Evolutionary conservation across 1,284 basidiomycete species (phyloP).

Genomic region (Apiotrichum laibachii): DNA sequence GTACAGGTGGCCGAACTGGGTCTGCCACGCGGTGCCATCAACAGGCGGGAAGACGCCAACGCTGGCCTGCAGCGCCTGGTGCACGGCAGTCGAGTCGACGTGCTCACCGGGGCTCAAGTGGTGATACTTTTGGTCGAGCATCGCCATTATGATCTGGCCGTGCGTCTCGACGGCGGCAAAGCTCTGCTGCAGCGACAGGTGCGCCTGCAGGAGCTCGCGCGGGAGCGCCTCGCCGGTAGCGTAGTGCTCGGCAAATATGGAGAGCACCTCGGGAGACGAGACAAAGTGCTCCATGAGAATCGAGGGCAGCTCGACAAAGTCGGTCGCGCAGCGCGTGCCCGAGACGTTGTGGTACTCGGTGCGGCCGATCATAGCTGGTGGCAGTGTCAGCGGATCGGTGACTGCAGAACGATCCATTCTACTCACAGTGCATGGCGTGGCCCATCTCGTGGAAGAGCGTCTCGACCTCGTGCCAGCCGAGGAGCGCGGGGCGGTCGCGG

Average conservation of each 20-base stretch:
- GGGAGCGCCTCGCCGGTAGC: constrained; percentile 66
- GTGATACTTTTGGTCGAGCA: constrained; percentile 88
- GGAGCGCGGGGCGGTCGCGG: constrained; percentile 63
- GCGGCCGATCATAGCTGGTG: constrained; percentile 86
- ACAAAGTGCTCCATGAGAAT: constrained; percentile 98
- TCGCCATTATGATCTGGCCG: constrained; percentile 84
- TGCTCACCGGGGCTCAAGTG: constrained; percentile 56
- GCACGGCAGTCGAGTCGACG: constrained; percentile 70
- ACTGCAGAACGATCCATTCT: background rate
- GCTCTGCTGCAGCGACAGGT: constrained; percentile 51
- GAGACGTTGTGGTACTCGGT: constrained; percentile 98
- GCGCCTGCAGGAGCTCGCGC: constrained; percentile 57
- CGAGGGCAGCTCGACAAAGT: constrained; percentile 96
- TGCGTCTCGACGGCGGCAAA: constrained; percentile 70
- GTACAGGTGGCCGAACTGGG: constrained; percentile 91
- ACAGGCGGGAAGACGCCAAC: constrained; percentile 79
- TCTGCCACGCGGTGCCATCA: constrained; percentile 82
- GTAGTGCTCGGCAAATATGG: constrained; percentile 66
- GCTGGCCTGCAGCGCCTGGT: constrained; percentile 64
- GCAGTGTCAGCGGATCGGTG: background rate
- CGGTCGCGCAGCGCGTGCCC: constrained; percentile 96
- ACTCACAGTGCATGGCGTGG: constrained; percentile 96
- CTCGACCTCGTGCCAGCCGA: constrained; percentile 91
- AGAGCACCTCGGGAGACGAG: constrained; percentile 74
- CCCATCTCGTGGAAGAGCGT: constrained; percentile 99